Base-by-base conservation (phyloP, 805 yeast species). In the Sporopachydermia lactativora region DNA sequence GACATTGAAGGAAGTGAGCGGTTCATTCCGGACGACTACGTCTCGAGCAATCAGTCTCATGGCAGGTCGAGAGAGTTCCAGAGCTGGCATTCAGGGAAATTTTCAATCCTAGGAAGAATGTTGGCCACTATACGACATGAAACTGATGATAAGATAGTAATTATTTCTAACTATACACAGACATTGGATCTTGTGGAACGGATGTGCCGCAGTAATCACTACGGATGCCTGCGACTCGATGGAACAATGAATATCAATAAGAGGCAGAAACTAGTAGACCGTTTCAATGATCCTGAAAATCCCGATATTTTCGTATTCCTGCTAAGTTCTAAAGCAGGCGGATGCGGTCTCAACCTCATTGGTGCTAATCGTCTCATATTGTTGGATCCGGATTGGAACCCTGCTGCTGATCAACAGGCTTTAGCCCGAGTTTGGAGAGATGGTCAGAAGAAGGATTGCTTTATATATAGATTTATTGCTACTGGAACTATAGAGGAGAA, bases 371-470 rank as follows among this genome's bases (percentile, higher is more conserved):
- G 98, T 46, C 65, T 92, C 46, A 74, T 92, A 15, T 63, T 92
- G 38, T 66, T 92, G 54, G 98, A 92, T 55, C 78, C 78, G 0
- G 98, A 92, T 57, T 92, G 98, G 98, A 89, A 89, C 53, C 98
- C 98, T 0, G 97, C 98, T 0, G 80, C 95, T 1, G 98, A 89
- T 55, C 97, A 92, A 57, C 98, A 89, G 60, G 97, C 97, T 0
- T 66, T 92, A 46, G 97, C 97, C 0, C 73, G 98, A 58, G 95
- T 92, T 3, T 92, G 97, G 97, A 77, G 98, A 68, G 98, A 92
- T 61, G 98, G 98, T 0, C 98, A 89, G 55, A 89, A 83, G 67
- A 92, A 89, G 59, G 95, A 83, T 57, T 92, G 98, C 63, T 89
- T 81, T 52, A 92, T 89, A 35, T 92, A 92, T 58, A 68, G 98